These are phyloP conservation scores for Dillenia suffruticosa DNA, from an alignment of 164 flowering plant species.

Conservation along the genomic window DNA sequence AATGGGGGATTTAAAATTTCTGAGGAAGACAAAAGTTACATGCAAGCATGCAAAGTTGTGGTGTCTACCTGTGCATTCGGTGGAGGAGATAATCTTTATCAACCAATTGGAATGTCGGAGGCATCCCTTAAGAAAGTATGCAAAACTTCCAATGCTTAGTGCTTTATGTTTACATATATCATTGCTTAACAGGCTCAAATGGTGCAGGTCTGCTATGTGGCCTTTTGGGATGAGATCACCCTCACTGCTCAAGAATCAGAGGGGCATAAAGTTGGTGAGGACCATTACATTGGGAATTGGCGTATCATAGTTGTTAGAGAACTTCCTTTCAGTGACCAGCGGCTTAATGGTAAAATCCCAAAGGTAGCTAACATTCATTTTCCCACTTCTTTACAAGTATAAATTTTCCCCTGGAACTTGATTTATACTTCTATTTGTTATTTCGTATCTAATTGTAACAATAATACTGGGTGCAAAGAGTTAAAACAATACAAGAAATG, in stretches of 20 bases:
- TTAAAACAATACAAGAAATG: too few species aligned
- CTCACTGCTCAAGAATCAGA: slow-evolving; percentile 54
- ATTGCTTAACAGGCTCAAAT: background rate
- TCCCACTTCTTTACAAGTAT: too few species aligned
- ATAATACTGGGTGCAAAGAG: too few species aligned
- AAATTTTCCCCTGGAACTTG: too few species aligned
- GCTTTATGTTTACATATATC: slow-evolving; percentile 1
- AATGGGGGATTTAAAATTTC: slow-evolving; percentile 83
- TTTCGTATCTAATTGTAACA: too few species aligned
- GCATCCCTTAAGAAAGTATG: slow-evolving; percentile 70
- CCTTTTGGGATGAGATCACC: slow-evolving; percentile 97
- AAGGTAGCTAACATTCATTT: slow-evolving; percentile 47
- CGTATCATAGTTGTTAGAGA: slow-evolving; percentile 66
- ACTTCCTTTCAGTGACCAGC: slow-evolving; percentile 91
- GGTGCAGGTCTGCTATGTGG: slow-evolving; percentile 89
- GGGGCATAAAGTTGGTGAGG: slow-evolving; percentile 56
- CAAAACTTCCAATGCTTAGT: background rate
- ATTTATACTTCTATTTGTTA: too few species aligned
- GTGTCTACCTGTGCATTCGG: slow-evolving; percentile 98
- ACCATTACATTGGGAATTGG: slow-evolving; percentile 84
- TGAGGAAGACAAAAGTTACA: slow-evolving; percentile 61
- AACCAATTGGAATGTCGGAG: slow-evolving; percentile 90
- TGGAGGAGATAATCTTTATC: slow-evolving; percentile 97
- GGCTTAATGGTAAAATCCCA: slow-evolving; percentile 96
- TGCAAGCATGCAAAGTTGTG: slow-evolving; percentile 72